Base-by-base conservation (phyloP, 176 grass and related monocot species). In the Triticum monococcum region DNA sequence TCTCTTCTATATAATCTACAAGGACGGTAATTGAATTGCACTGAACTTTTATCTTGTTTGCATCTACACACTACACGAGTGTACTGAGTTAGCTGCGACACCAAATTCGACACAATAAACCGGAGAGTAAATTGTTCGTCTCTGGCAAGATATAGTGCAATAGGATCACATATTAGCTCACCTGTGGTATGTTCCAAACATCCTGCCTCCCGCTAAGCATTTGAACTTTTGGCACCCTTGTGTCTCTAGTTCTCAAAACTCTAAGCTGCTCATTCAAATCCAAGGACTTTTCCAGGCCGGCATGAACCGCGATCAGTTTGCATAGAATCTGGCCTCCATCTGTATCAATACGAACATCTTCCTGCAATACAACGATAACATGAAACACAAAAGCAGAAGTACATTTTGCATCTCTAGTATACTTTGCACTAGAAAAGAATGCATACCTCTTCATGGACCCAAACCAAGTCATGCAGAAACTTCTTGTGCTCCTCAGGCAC, bases 391-490 rank as follows among this genome's bases (percentile, higher is more conserved):
- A 67, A 73, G 31, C 18, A 68, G 10, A 12, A 74, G 66, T 45
- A 10, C 5, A 2, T 66, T 8, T 68, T 60, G 22, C 80, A 37
- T 60, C 75, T 20, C 69, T 68, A 66, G 24, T 46, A 11, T 56
- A n/a, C 13, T 77, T 68, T 59, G 43, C 8, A 23, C 4, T 18
- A 68, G 10, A 68, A 41, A 82, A 14, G 8, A 45, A 79, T 26
- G 4, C 9, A 80, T 86, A 96, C 97, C 94, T 96, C 97, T 87
- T 94, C 97, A 63, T 96, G 92, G 79, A 96, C 75, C 93, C 93
- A 98, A 78, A 98, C 90, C 75, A 98, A 81, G 43, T 98, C 89
- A 32, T 18, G 85, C 28, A 98, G 79, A 83, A 98, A 98, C 66
- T 69, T 94, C 80, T 96, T 98, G 70, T 98, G 97, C 60, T 89